These are phyloP conservation scores for Apostasia shenzhenica DNA, from an alignment of 106 monocot genomes.

Conservation along the genomic window DNA sequence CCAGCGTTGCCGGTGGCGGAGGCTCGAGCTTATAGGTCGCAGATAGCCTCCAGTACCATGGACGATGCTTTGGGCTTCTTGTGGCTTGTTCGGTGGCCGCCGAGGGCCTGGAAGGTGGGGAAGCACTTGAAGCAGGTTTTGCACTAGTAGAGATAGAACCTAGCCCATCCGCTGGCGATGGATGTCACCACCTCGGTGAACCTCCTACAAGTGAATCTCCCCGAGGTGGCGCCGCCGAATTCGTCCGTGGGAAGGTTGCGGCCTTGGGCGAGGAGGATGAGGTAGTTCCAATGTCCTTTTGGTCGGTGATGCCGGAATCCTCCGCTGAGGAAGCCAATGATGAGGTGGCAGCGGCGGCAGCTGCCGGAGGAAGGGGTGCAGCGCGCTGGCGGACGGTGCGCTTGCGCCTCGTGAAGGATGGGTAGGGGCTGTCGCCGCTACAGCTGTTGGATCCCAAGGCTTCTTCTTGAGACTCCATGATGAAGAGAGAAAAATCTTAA, in stretches of 20 bases:
- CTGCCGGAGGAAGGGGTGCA: not conserved
- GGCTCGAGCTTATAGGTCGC: not conserved
- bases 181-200: slow-evolving; percentile 15
- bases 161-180: slow-evolving; percentile 17
- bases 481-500: not conserved
- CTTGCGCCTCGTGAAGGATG: slow-evolving; percentile 19
- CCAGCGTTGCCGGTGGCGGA: not conserved
- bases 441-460: not conserved
- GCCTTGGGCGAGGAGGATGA: slow-evolving; percentile 67
- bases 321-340: slow-evolving; percentile 10
- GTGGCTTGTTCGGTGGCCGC: slow-evolving; percentile 51
- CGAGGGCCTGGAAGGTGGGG: slow-evolving; percentile 50
- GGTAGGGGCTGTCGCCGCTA: not conserved
- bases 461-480: slow-evolving; percentile 8
- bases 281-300: slow-evolving; percentile 68
- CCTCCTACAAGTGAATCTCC: slow-evolving; percentile 29
- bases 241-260: not conserved
- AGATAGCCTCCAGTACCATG: no score
- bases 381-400: slow-evolving; percentile 20
- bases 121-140: slow-evolving; percentile 62
- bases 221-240: not conserved
- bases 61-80: slow-evolving; percentile 30
- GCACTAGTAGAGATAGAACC: slow-evolving; percentile 52
- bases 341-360: slow-evolving; percentile 5
- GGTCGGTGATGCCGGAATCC: slow-evolving; percentile 23